These are phyloP conservation scores for Borealophlyctis nickersoniae DNA, from an alignment of 192 early-diverging fungal genomes.

Conservation along the genomic window DNA sequence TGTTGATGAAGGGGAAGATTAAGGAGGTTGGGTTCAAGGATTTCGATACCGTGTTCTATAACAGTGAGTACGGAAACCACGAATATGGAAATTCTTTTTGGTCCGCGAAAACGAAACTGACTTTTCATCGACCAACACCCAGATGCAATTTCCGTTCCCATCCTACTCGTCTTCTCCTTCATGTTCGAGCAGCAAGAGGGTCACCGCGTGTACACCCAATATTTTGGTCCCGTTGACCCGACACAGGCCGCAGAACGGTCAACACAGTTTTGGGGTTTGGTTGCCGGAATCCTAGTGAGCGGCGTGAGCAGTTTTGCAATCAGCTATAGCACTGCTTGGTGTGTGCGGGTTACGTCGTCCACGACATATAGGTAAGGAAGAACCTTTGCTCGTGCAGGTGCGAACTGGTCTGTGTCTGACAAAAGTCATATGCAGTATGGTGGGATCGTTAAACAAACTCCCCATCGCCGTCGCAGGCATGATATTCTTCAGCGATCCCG, in stretches of 20 bases:
- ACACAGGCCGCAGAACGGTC: background rate
- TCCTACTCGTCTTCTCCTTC: slow-evolving; percentile 41
- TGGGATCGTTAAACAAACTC: slow-evolving; percentile 96
- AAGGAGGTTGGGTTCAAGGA: slow-evolving; percentile 91
- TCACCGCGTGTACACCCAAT: slow-evolving; percentile 27
- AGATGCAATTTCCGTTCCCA: slow-evolving; percentile 79
- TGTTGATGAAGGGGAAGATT: slow-evolving; percentile 89
- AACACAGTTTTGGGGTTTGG: slow-evolving; percentile 35
- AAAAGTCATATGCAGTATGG: slow-evolving; percentile 70
- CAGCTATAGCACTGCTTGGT: slow-evolving; percentile 80
- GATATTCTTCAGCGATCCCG: slow-evolving; percentile 84
- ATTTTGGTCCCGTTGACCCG: slow-evolving; percentile 32
- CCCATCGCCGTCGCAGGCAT: slow-evolving; percentile 94
- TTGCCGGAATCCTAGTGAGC: slow-evolving; percentile 72
- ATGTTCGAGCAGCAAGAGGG: slow-evolving; percentile 31
- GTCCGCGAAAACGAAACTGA: no score
- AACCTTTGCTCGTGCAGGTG: no score
- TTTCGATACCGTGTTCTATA: slow-evolving; percentile 97
- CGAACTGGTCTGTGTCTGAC: no score
- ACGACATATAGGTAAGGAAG: slow-evolving; percentile 56
- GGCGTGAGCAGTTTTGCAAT: slow-evolving; percentile 87
- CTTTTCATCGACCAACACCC: background rate
- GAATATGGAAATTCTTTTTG: background rate
- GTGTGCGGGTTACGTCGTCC: slow-evolving; percentile 62
- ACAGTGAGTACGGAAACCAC: no score